phyloP scores from a whole-genome alignment of 805 yeast species.

The Cyberlindnera sargentensis region DNA sequence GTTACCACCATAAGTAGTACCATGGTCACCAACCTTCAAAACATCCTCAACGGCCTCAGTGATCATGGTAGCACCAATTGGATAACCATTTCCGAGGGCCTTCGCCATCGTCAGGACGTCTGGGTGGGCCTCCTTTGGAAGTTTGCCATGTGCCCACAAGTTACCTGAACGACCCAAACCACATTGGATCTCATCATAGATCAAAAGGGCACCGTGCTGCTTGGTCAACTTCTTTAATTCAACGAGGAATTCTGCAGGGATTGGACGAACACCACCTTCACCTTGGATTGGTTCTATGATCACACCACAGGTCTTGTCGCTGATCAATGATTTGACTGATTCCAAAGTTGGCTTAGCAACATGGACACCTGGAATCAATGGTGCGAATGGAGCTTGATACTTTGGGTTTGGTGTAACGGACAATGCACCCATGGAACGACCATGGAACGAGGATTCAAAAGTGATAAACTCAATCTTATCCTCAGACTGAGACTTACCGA shows the following conservation, averaged over 20 bases:
- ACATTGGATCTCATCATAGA: constrained; percentile 95
- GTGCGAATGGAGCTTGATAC: constrained; percentile 86
- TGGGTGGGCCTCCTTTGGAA: constrained; percentile 81
- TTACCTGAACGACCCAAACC: constrained; percentile 91
- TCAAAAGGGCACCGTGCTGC: constrained; percentile 64
- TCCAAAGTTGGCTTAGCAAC: constrained; percentile 58
- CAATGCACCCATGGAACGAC: constrained; percentile 90
- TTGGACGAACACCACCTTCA: constrained; percentile 87
- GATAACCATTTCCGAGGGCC: constrained; percentile 95
- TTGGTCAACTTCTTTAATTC: constrained; percentile 62
- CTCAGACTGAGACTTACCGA: constrained; percentile 50
- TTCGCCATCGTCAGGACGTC: constrained; percentile 93
- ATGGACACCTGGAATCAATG: constrained; percentile 83
- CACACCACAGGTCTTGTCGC: constrained; percentile 62
- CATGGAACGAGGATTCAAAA: constrained; percentile 90
- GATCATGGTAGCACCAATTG: constrained; percentile 90
- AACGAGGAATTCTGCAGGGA: constrained; percentile 54
- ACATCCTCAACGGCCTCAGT: constrained; percentile 68
- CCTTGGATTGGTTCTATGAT: constrained; percentile 98
- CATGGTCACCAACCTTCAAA: constrained; percentile 89
- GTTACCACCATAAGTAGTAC: constrained; percentile 97
- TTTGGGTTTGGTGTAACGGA: constrained; percentile 90
- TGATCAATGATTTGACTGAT: constrained; percentile 43
- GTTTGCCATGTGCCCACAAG: constrained; percentile 83
- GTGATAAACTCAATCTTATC: constrained; percentile 73